phyloP scores from a whole-genome alignment of 2,329 filamentous ascomycete genomes.

The Diaporthe australafricana region DNA sequence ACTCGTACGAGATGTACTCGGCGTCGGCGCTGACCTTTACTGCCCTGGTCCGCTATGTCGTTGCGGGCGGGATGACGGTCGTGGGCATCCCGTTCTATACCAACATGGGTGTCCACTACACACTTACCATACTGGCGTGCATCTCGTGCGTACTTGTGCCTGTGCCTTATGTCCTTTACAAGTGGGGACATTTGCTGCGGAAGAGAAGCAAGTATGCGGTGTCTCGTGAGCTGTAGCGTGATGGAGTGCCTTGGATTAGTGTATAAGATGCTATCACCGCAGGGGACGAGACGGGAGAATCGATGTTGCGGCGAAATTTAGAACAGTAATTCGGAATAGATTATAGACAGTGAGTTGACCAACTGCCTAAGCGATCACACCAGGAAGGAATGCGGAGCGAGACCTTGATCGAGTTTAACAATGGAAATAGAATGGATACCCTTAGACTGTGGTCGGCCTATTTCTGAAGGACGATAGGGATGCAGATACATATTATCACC shows the following conservation, averaged over 20 bases:
- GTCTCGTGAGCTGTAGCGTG: constrained; percentile 25
- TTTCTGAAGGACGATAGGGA: rapidly evolving
- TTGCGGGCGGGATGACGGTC: constrained; percentile 49
- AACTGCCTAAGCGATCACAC: too few species aligned
- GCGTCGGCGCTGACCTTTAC: constrained; percentile 49
- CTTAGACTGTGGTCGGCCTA: background rate
- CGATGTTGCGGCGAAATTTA: too few species aligned
- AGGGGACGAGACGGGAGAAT: background rate
- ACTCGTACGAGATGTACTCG: constrained; percentile 48
- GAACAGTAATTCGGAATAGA: background rate
- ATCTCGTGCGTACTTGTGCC: constrained; percentile 44
- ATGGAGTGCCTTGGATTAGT: background rate
- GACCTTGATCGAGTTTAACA: too few species aligned
- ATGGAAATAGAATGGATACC: background rate
- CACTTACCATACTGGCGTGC: constrained; percentile 48
- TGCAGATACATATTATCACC: too few species aligned
- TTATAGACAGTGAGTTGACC: background rate
- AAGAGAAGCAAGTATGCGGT: constrained; percentile 35
- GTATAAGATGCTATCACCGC: rapidly evolving
- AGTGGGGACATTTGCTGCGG: constrained; percentile 38
- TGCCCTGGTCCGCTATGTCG: constrained; percentile 46
- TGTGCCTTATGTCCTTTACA: constrained; percentile 46
- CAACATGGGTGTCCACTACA: constrained; percentile 48
- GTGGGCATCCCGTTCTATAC: constrained; percentile 49
- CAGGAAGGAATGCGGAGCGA: too few species aligned